Evolutionary conservation across 202 grass and related monocot genomes (phyloP).

Genomic region (Musa balbisiana): DNA sequence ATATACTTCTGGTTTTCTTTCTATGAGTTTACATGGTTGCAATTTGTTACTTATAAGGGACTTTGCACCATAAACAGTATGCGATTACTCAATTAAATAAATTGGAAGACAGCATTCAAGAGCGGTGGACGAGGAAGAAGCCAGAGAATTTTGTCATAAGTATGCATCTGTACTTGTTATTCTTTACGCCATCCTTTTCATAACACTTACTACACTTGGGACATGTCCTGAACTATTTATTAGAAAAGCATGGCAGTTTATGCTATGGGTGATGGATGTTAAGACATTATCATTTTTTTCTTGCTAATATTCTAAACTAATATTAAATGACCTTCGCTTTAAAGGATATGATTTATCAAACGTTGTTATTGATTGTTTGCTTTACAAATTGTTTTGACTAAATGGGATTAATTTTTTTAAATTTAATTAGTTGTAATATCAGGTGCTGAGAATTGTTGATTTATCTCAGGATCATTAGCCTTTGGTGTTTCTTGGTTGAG

Average conservation of each 20-base stretch:
- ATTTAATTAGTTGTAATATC: too few relatives aligned
- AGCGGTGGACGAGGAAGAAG: constrained; percentile 78
- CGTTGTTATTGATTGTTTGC: too few relatives aligned
- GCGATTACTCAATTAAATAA: constrained; percentile 75
- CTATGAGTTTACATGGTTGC: constrained; percentile 14
- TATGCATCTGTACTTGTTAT: constrained; percentile 35
- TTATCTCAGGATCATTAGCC: too few relatives aligned
- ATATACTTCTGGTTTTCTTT: background rate
- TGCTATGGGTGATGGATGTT: background rate
- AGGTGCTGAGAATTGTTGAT: too few relatives aligned
- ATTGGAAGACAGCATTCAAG: constrained; percentile 96
- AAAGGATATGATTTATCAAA: too few relatives aligned
- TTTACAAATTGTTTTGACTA: too few relatives aligned
- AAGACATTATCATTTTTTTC: background rate
- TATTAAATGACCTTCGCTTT: too few relatives aligned
- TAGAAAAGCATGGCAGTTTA: background rate
- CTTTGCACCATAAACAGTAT: constrained; percentile 56
- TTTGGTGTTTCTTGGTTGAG: too few relatives aligned
- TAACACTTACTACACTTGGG: background rate
- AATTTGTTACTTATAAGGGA: constrained; percentile 19
- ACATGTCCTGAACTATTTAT: background rate
- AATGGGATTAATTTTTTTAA: too few relatives aligned
- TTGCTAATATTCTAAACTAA: background rate
- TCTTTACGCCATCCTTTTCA: constrained; percentile 21
- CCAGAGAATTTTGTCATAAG: constrained; percentile 55